phyloP scores from a whole-genome alignment of 306 rosid species.

The Alnus glutinosa region DNA sequence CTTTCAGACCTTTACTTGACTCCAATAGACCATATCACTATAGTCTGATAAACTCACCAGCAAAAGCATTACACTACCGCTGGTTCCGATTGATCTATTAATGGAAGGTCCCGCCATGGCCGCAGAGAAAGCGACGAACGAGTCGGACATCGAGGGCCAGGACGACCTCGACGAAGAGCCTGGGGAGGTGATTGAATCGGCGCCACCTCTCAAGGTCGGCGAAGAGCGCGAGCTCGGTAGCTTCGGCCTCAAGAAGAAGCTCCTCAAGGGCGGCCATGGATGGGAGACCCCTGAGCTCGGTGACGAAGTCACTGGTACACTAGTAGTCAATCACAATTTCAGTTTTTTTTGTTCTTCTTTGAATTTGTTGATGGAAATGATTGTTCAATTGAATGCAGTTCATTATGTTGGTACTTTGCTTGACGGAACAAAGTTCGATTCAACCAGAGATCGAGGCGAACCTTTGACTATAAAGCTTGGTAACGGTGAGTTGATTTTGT shows the following conservation, averaged over 20 bases:
- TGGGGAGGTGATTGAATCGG: slow-evolving; percentile 73
- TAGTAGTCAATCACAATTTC: background rate
- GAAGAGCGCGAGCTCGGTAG: slow-evolving; percentile 55
- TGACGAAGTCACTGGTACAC: slow-evolving; percentile 57
- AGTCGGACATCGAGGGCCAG: slow-evolving; percentile 37
- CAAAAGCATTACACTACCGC: background rate
- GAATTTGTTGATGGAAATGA: slow-evolving; percentile 2
- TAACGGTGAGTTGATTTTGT: slow-evolving; percentile 29
- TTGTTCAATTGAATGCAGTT: slow-evolving; percentile 37
- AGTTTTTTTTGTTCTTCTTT: background rate
- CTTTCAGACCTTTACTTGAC: background rate
- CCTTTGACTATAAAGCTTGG: slow-evolving; percentile 55
- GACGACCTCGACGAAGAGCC: slow-evolving; percentile 69
- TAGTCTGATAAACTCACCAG: background rate
- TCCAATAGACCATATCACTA: too few relatives aligned
- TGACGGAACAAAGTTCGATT: slow-evolving; percentile 52
- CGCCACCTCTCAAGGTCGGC: slow-evolving; percentile 66
- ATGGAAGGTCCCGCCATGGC: slow-evolving; percentile 36
- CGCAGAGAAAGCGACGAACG: slow-evolving; percentile 24
- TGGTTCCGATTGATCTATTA: background rate
- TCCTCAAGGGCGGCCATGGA: slow-evolving; percentile 54
- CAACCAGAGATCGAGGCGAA: slow-evolving; percentile 47
- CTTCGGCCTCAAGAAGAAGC: slow-evolving; percentile 51
- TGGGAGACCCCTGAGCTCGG: slow-evolving; percentile 62
- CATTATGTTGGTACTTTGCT: slow-evolving; percentile 52